Evolutionary conservation across 805 yeast genomes (phyloP).

Genomic region (Saccharomyces cerevisiae): DNA sequence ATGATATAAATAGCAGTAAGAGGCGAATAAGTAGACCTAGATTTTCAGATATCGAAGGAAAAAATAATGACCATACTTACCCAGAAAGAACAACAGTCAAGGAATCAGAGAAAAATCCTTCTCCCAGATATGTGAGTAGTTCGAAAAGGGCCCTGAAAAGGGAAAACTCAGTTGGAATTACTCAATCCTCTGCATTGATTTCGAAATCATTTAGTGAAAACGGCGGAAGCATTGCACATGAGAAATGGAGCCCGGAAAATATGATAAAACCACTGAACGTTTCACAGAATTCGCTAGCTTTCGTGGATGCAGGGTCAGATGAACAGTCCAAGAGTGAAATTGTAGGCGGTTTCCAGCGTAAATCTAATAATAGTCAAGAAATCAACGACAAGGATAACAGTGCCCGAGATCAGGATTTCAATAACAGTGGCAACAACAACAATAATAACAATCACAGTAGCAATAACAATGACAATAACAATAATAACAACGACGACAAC

Average conservation of each 20-base stretch:
- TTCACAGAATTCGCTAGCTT: neutral
- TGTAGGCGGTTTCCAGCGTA: neutral
- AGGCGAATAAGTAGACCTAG: neutral
- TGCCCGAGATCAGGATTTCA: conserved; percentile 3
- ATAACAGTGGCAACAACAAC: neutral
- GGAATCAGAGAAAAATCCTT: neutral
- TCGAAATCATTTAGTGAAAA: neutral
- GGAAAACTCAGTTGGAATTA: neutral
- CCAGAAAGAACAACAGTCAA: neutral
- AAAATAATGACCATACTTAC: neutral
- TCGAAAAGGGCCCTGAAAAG: neutral
- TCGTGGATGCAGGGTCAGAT: neutral
- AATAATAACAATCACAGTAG: conserved; percentile 1
- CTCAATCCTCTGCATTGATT: neutral
- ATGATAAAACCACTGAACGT: neutral
- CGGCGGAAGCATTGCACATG: neutral
- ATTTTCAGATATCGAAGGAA: neutral
- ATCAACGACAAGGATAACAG: conserved; percentile 1
- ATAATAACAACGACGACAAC: conserved; percentile 3
- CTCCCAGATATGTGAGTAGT: neutral
- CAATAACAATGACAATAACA: conserved; percentile 2
- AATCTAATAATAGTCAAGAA: neutral
- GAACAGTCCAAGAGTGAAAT: neutral
- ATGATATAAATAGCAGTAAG: neutral
- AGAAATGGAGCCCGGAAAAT: neutral